phyloP scores from a whole-genome alignment of 2,329 filamentous ascomycete genomes.

The Calonectria pteridis region DNA sequence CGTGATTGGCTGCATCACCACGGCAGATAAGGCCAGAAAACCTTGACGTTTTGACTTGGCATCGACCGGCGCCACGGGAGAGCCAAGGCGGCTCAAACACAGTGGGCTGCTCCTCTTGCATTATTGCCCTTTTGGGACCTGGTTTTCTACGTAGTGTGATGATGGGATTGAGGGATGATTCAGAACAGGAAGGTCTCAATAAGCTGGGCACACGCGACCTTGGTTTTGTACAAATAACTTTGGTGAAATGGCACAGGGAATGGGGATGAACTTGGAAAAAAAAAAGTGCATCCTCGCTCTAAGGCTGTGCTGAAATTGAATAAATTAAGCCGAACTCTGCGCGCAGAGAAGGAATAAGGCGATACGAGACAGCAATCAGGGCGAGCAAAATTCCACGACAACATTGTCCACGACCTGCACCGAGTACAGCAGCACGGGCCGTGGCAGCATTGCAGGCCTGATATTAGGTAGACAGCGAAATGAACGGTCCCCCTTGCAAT shows the following conservation, averaged over 20 bases:
- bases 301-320: background rate
- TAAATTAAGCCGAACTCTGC: background rate
- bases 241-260: background rate
- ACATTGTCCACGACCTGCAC: background rate
- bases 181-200: background rate
- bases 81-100: slow-evolving; percentile 32
- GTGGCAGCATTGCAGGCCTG: background rate
- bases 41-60: slow-evolving; percentile 30
- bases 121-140: background rate
- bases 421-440: background rate
- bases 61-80: slow-evolving; percentile 34
- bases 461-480: slow-evolving; percentile 17
- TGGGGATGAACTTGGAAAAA: background rate
- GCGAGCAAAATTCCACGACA: background rate
- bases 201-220: background rate
- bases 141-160: background rate
- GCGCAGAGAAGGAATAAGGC: background rate
- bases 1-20: slow-evolving; percentile 35
- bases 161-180: background rate
- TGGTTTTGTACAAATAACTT: background rate
- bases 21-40: slow-evolving; percentile 39
- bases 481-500: slow-evolving; percentile 1
- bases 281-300: background rate
- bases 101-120: background rate
- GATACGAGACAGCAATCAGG: background rate